Evolutionary conservation across 2,329 filamentous ascomycete species (phyloP).

Genomic region (Neonectria neomacrospora): DNA sequence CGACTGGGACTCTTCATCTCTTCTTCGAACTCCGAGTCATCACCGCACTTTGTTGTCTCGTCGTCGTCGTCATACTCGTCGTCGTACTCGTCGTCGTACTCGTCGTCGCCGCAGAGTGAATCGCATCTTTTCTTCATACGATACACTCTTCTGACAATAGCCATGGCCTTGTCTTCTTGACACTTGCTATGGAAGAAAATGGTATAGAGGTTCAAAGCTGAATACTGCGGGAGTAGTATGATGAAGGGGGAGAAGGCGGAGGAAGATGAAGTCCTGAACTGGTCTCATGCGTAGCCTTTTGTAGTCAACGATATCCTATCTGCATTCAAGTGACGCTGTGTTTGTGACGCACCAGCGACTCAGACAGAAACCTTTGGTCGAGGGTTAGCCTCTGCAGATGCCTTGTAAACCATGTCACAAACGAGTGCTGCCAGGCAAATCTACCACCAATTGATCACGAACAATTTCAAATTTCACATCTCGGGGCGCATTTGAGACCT

Average conservation of each 20-base stretch:
- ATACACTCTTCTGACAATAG: neutral
- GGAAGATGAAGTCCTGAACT: neutral
- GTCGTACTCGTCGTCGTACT: no score
- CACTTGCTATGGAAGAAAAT: neutral
- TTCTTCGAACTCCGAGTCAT: neutral
- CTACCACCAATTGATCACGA: no score
- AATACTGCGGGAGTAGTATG: neutral
- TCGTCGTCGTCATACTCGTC: neutral
- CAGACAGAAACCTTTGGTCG: neutral
- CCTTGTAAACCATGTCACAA: neutral
- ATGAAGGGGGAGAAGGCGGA: neutral
- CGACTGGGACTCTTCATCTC: neutral
- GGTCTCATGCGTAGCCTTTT: neutral
- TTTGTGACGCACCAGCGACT: neutral
- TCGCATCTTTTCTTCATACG: neutral
- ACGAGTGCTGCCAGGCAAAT: neutral
- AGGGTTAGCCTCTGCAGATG: neutral
- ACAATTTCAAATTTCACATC: no score
- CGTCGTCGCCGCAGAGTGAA: no score
- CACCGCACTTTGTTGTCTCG: neutral
- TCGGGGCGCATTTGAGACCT: neutral
- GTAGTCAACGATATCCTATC: neutral
- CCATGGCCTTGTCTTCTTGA: neutral
- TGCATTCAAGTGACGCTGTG: neutral
- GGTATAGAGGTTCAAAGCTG: neutral